Evolutionary conservation across 2,329 filamentous ascomycete species (phyloP).

Genomic region (Golovinomyces cichoracearum): DNA sequence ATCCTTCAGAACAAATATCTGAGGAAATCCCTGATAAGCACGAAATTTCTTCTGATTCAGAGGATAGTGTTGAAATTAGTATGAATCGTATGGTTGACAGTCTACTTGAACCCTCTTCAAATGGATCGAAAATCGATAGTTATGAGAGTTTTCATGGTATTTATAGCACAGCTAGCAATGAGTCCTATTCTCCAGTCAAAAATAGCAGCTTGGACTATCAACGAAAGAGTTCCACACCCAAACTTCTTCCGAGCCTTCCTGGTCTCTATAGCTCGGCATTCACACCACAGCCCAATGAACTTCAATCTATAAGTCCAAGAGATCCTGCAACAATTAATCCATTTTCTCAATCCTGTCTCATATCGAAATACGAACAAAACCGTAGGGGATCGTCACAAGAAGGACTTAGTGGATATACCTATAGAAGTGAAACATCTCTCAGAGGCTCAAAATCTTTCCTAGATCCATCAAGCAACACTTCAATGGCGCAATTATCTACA

Average conservation of each 20-base stretch:
- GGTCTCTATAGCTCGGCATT: conserved; percentile 22
- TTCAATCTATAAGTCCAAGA: conserved; percentile 16
- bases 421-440: no score
- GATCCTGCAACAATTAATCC: conserved; percentile 13
- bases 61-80: conserved; percentile 19
- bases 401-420: background rate
- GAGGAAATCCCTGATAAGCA: conserved; percentile 3
- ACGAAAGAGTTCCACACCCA: conserved; percentile 12
- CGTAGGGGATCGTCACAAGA: conserved; percentile 10
- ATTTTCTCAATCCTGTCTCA: conserved; percentile 14
- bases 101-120: conserved; percentile 18
- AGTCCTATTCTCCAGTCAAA: conserved; percentile 19
- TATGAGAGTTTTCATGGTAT: conserved; percentile 28
- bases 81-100: conserved; percentile 33
- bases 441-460: no score
- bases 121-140: conserved; percentile 15
- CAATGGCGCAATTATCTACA: no score
- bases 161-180: conserved; percentile 22
- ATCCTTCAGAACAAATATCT: background rate
- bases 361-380: conserved; percentile 7
- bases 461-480: no score
- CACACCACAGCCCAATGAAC: conserved; percentile 19
- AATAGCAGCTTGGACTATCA: conserved; percentile 15
- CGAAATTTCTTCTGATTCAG: conserved; percentile 7
- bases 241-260: conserved; percentile 16